These are phyloP conservation scores for Aulographum hederae DNA, from an alignment of 2,329 filamentous ascomycete species.

Conservation along the genomic window DNA sequence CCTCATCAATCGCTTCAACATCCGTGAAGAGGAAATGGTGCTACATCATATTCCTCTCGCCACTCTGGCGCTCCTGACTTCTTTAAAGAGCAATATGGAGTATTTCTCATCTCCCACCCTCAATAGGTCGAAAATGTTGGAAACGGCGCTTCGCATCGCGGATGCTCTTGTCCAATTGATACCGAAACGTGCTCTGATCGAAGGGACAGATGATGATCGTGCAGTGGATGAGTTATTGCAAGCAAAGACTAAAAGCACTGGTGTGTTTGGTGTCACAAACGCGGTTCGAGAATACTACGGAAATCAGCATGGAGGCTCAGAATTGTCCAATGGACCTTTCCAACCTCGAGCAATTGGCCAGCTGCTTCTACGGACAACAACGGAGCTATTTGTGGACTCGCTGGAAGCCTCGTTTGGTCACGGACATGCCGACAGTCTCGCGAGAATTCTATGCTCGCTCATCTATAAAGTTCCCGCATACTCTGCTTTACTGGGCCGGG, in stretches of 20 bases:
- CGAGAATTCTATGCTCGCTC: no score
- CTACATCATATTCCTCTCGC: conserved; percentile 66
- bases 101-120: conserved; percentile 15
- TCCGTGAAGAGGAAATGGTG: conserved; percentile 91
- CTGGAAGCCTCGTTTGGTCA: no score
- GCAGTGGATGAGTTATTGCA: neutral
- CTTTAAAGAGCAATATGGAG: conserved; percentile 14
- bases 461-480: no score
- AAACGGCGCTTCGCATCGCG: conserved; percentile 15
- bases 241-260: neutral
- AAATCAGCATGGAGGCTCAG: neutral
- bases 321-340: neutral
- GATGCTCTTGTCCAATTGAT: conserved; percentile 19
- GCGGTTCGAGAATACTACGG: neutral
- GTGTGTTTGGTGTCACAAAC: neutral
- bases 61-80: conserved; percentile 41
- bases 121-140: conserved; percentile 1
- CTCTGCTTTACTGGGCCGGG: no score
- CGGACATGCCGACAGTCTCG: no score
- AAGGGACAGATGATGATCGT: neutral
- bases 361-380: neutral
- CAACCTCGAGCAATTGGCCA: neutral
- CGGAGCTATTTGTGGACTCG: no score
- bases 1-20: conserved; percentile 73
- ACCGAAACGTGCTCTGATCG: conserved; percentile 8